Evolutionary conservation across 768 basidiomycete genomes (phyloP).

Genomic region (Podaxis mareebaensis): DNA sequence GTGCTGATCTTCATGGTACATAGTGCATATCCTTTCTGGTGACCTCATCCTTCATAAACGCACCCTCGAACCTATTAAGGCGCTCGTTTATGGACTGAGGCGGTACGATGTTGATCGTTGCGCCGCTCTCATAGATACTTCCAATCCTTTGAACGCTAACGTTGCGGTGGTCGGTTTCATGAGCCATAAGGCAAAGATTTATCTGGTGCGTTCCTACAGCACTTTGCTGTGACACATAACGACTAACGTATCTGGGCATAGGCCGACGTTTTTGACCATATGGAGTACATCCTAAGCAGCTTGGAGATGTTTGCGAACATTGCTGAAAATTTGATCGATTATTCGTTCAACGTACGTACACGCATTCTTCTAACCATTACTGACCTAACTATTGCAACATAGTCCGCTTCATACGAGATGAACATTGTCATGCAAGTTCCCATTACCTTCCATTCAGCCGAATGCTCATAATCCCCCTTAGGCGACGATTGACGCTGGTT

Average conservation of each 20-base stretch:
- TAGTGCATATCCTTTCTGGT: constrained; percentile 76
- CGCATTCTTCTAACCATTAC: background rate
- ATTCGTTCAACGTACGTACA: constrained; percentile 67
- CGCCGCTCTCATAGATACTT: constrained; percentile 53
- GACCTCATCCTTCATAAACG: constrained; percentile 75
- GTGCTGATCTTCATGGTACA: background rate
- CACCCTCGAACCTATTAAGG: constrained; percentile 71
- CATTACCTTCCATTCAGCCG: background rate
- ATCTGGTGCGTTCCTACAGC: constrained; percentile 44
- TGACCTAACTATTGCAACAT: constrained; percentile 10
- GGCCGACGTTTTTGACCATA: constrained; percentile 78
- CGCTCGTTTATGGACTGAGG: constrained; percentile 66
- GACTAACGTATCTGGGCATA: constrained; percentile 23
- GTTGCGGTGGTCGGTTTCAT: constrained; percentile 58
- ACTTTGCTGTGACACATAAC: background rate
- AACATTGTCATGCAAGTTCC: constrained; percentile 67
- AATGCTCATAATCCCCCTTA: constrained; percentile 22
- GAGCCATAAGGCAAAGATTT: constrained; percentile 69
- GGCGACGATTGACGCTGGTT: constrained; percentile 65
- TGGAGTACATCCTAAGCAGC: constrained; percentile 68
- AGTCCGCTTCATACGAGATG: constrained; percentile 77
- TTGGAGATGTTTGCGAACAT: constrained; percentile 75
- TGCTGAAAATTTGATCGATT: constrained; percentile 70
- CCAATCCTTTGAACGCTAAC: constrained; percentile 35
- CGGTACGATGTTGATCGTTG: constrained; percentile 71